These are phyloP conservation scores for Royoungia palumana DNA, from an alignment of 768 basidiomycete species.

Conservation along the genomic window DNA sequence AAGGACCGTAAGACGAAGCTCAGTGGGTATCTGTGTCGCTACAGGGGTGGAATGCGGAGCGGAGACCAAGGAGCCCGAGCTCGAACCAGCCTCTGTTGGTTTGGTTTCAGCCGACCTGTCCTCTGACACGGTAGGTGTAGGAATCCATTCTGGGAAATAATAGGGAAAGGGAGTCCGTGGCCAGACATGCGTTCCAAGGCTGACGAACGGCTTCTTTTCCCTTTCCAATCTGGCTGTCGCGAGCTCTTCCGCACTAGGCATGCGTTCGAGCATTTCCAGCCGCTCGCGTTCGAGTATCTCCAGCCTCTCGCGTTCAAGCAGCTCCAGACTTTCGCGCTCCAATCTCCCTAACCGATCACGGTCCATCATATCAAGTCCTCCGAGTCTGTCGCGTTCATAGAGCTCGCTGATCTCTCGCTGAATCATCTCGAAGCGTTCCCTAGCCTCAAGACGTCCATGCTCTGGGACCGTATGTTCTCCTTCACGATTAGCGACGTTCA, in stretches of 20 bases:
- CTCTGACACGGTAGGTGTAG: constrained; percentile 25
- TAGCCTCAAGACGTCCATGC: constrained; percentile 24
- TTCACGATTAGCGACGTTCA: constrained; percentile 14
- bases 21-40: constrained; percentile 22
- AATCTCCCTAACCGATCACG: constrained; percentile 27
- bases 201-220: constrained; percentile 28
- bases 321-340: constrained; percentile 30
- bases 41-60: constrained; percentile 8
- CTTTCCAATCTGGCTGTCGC: constrained; percentile 30
- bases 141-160: constrained; percentile 34
- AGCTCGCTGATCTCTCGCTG: constrained; percentile 34
- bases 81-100: constrained; percentile 19
- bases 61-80: constrained; percentile 29
- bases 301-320: constrained; percentile 29
- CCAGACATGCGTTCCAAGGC: constrained; percentile 30
- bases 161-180: constrained; percentile 33
- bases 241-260: constrained; percentile 33
- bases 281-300: constrained; percentile 32
- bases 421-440: constrained; percentile 29
- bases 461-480: constrained; percentile 22
- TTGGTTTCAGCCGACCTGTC: constrained; percentile 21
- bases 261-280: constrained; percentile 29
- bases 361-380: constrained; percentile 26
- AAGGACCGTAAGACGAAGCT: constrained; percentile 46
- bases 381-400: constrained; percentile 29